Base-by-base conservation (phyloP, 768 basidiomycete species). In the Rhizopogon rudus region DNA sequence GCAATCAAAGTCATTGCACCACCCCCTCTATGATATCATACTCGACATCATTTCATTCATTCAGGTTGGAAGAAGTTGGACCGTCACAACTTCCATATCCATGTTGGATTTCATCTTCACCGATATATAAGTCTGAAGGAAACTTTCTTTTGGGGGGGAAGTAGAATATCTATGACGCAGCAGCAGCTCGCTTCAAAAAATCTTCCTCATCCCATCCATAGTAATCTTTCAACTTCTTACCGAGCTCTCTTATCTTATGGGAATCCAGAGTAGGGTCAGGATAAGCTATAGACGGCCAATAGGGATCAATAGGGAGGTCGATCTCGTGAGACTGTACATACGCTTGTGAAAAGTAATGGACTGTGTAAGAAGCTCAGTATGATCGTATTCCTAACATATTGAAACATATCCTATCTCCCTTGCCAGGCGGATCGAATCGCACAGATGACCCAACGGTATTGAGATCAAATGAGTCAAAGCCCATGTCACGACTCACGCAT, bases 401-500 rank as follows among this genome's bases (percentile, higher is more conserved):
- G 28, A 37, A 28, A 40, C 77, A 67, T 58, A 81, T 79, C 56
- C 64, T 72, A 61, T 81, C 79, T 41, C 61, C 67, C 42, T 67
- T 63, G 61, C 83, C 73, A 14, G 87, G 90, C 45, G 89, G 89
- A 67, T 88, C 83, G 63, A 92, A 92, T 39, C 88, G 79, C 39
- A 92, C 90, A 66, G 87, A 87, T 10, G 88, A 91, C 3, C 90
- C 90, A 17, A 88, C 87, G 2, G 88, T 88, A 57, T 81, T 82
- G 5, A 85, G 86, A 63, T 84, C 83, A 60, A 83, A 85, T 3
- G 20, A 20, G 20, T 71, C 70, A 67, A 92, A 92, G 37, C 89
- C 88, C 81, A 92, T 83, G 45, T 87, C 86, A n/a, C n/a, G n/a
- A n/a, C n/a, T n/a, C n/a, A 37, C 75, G 71, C 88, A 91, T 88